Conservation (phyloP, 768 basidiomycete species). For the Pluteus cervinus region DNA sequence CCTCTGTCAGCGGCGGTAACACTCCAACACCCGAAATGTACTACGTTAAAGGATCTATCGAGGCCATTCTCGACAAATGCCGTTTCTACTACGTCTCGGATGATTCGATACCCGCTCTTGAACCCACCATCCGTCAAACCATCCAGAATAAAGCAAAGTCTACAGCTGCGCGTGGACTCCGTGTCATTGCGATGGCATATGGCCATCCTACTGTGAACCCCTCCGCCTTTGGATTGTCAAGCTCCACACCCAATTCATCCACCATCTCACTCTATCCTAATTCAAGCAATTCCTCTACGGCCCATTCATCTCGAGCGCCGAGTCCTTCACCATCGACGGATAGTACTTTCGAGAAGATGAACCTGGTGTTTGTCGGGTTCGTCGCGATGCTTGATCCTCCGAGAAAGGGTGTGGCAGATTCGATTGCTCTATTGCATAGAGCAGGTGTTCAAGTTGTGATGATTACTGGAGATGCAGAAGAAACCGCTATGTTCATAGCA, state of each 20-base stretch:
- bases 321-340: slow-evolving; percentile 17
- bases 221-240: slow-evolving; percentile 10
- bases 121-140: slow-evolving; percentile 57
- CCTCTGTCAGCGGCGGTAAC: slow-evolving; percentile 24
- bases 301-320: slow-evolving; percentile 20
- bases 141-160: slow-evolving; percentile 68
- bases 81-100: slow-evolving; percentile 87
- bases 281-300: slow-evolving; percentile 21
- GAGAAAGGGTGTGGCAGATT: slow-evolving; percentile 86
- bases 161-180: slow-evolving; percentile 70
- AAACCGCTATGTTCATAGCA: slow-evolving; percentile 87
- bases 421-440: slow-evolving; percentile 71
- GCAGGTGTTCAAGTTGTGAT: slow-evolving; percentile 96
- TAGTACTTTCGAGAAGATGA: slow-evolving; percentile 30
- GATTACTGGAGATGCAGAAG: slow-evolving; percentile 95
- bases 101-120: slow-evolving; percentile 79
- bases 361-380: slow-evolving; percentile 87
- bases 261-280: slow-evolving; percentile 9
- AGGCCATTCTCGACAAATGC: slow-evolving; percentile 80
- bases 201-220: slow-evolving; percentile 60
- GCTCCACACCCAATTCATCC: slow-evolving; percentile 13
- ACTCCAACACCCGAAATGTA: slow-evolving; percentile 67
- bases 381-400: slow-evolving; percentile 96
- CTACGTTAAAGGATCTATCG: slow-evolving; percentile 91
- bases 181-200: slow-evolving; percentile 91